Percentiles rank a stretch among this genome's conserved stretches.
Conservation (phyloP, 2,329 filamentous ascomycete genomes). For the Colletotrichum liaoningense region DNA sequence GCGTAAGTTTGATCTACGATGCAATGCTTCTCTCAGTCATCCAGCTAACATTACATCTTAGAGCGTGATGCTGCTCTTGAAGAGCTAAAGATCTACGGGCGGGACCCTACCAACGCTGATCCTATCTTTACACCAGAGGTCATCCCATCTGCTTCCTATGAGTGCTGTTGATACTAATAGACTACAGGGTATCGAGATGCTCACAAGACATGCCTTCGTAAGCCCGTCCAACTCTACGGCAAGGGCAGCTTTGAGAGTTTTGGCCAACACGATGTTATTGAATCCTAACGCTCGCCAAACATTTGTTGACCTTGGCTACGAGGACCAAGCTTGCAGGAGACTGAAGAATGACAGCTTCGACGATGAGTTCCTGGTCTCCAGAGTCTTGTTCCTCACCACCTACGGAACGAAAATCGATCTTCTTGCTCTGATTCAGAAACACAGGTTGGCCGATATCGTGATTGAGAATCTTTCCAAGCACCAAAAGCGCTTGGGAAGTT, state of each 20-base stretch:
- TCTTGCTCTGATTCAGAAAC: slow-evolving; percentile 70
- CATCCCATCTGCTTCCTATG: slow-evolving; percentile 41
- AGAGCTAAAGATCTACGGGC: slow-evolving; percentile 82
- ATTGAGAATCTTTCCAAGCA: slow-evolving; percentile 78
- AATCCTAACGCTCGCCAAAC: slow-evolving; percentile 75
- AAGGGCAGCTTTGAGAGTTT: slow-evolving; percentile 80
- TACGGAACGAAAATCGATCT: slow-evolving; percentile 80
- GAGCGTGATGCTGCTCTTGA: slow-evolving; percentile 73
- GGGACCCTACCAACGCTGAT: slow-evolving; percentile 77
- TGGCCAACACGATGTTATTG: slow-evolving; percentile 87
- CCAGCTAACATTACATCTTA: slow-evolving; percentile 57
- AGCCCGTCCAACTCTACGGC: slow-evolving; percentile 71
- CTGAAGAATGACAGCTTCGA: slow-evolving; percentile 81
- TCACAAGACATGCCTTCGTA: slow-evolving; percentile 80
- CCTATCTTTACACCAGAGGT: slow-evolving; percentile 88
- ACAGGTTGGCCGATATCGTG: slow-evolving; percentile 76
- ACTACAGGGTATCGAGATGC: slow-evolving; percentile 76
- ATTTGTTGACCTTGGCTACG: slow-evolving; percentile 78
- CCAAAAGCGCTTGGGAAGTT: slow-evolving; percentile 55
- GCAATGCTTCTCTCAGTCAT: slow-evolving; percentile 68
- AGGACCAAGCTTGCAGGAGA: slow-evolving; percentile 74
- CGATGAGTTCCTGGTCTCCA: slow-evolving; percentile 86
- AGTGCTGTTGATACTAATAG: slow-evolving; percentile 22
- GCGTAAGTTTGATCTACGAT: slow-evolving; percentile 56
- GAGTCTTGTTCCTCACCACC: slow-evolving; percentile 83